Base-by-base conservation (phyloP, 306 rosid genomes). In the Ziziphus jujuba region DNA sequence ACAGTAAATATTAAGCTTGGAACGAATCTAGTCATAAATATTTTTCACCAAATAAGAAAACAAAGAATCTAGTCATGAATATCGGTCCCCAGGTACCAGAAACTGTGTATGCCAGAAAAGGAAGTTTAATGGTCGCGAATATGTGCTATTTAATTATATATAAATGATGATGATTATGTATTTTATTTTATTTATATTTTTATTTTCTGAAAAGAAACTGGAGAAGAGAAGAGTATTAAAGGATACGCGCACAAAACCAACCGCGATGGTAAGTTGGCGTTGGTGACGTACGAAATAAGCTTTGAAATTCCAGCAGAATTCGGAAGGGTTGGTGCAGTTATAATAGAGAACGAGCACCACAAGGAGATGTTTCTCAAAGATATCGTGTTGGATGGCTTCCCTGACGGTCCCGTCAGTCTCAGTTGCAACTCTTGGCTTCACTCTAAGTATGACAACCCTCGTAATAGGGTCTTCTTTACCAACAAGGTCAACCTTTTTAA, bases 371-470 rank as follows among this genome's bases (percentile, higher is more conserved):
- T 55, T 45, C 38, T 91, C 6, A 73, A 50, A 40, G 78, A 85
- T 1, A 57, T 89, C 17, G 65, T 83, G n/a, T 73, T 91, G 1
- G 47, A 71, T 7, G 95, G 91, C 53, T 74, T 87, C 24, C 47
- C 70, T 15, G 23, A 45, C 25, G 87, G 84, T 22, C 75, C 91
- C 1, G 2, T 85, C 1, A 61, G 40, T 19, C 0, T 87, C 19
- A 52, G 67, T 15, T 89, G 96, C 44, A 24, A 78, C 16, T 92
- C 96, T 0, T 92, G 98, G 98, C 64, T 92, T 25, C 92, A 85
- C 31, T 81, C 98, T 49, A 87, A 89, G 78, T 13, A 15, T 17
- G 80, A 85, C 33, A 34, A 69, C 73, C 89, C 91, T 16, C 63
- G 13, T 0, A 85, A 79, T 34, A 82, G 96, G 45, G 81, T 85